phyloP scores from a whole-genome alignment of 441 rosid species.

The Syzygium syzygioides region DNA sequence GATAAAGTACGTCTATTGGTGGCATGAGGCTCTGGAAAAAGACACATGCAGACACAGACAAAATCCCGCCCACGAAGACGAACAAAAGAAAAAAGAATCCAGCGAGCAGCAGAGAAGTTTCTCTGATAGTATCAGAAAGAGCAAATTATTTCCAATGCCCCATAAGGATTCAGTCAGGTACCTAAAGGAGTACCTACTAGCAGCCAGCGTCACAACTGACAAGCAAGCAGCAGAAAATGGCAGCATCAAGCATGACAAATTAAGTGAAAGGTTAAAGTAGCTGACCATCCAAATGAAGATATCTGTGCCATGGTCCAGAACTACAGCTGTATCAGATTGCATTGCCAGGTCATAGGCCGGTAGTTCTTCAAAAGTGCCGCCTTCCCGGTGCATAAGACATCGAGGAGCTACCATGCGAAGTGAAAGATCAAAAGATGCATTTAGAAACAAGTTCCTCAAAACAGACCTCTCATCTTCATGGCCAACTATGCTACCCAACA shows the following conservation, averaged over 20 bases:
- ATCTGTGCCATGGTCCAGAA: constrained; percentile 97
- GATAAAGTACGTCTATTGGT: background rate
- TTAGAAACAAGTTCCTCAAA: constrained; percentile 71
- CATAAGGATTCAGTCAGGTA: background rate
- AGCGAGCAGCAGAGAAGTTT: background rate
- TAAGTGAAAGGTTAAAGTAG: constrained; percentile 9
- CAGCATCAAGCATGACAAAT: background rate
- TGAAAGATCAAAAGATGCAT: constrained; percentile 86
- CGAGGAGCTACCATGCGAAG: constrained; percentile 94
- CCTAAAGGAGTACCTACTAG: background rate
- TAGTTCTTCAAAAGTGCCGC: constrained; percentile 91
- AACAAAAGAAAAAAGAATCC: background rate
- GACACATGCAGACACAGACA: background rate
- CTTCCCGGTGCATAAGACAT: constrained; percentile 92
- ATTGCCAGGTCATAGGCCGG: constrained; percentile 88
- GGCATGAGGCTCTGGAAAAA: background rate
- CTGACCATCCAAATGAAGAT: constrained; percentile 98
- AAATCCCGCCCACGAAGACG: background rate
- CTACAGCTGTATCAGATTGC: constrained; percentile 96
- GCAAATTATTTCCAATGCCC: background rate
- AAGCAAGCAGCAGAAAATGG: background rate
- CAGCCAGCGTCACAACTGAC: background rate
- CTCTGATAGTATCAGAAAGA: background rate
- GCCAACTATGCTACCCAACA: constrained; percentile 90
- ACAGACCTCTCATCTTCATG: constrained; percentile 97